Percentiles rank a stretch among this genome's conserved stretches.
Evolutionary conservation across 1,139 yeast species (phyloP).

Genomic region (Nakaseomyces delphensis): DNA sequence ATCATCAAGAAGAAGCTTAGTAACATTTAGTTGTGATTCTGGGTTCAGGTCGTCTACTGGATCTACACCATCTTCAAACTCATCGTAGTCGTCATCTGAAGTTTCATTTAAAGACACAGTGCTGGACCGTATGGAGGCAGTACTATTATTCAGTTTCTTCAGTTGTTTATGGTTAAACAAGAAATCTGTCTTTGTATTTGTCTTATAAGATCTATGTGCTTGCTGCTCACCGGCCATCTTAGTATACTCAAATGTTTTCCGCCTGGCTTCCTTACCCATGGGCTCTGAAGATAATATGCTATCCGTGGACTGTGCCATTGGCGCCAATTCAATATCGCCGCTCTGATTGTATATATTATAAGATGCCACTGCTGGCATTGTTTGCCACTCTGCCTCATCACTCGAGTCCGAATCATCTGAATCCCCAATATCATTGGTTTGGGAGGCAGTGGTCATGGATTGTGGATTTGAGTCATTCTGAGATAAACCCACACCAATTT

Average conservation of each 20-base stretch:
- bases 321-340: conserved; percentile 36
- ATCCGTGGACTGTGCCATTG: conserved; percentile 10
- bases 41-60: conserved; percentile 37
- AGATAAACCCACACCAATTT: neutral
- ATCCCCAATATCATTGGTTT: too few species aligned
- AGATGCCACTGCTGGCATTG: conserved; percentile 54
- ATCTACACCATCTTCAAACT: conserved; percentile 38
- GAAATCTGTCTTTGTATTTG: conserved; percentile 79
- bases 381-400: conserved; percentile 40
- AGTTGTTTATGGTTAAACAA: conserved; percentile 42
- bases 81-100: conserved; percentile 27
- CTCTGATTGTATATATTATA: conserved; percentile 50
- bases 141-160: conserved; percentile 13
- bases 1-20: conserved; percentile 73
- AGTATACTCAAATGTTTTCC: conserved; percentile 60
- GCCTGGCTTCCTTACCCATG: conserved; percentile 18
- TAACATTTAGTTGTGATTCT: conserved; percentile 61
- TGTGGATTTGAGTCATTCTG: neutral
- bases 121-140: conserved; percentile 10
- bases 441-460: neutral
- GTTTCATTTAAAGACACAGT: conserved; percentile 10
- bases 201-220: conserved; percentile 62
- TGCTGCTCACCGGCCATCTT: conserved; percentile 84
- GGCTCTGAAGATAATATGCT: conserved; percentile 10
- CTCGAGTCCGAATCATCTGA: conserved; percentile 18